phyloP scores from a whole-genome alignment of 2,329 filamentous ascomycete species.

The Zymoseptoria passerinii region DNA sequence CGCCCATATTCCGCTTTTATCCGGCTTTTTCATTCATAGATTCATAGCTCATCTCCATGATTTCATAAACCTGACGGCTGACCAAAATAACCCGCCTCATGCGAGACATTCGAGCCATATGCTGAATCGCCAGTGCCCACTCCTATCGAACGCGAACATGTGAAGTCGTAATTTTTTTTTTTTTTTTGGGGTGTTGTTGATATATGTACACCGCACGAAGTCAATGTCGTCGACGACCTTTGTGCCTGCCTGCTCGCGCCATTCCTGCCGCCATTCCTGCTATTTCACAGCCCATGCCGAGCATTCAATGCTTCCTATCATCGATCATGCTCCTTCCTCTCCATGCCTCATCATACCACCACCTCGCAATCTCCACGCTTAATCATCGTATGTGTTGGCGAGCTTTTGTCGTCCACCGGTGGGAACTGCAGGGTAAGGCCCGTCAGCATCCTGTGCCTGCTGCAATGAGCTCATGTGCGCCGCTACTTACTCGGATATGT shows the following conservation, averaged over 20 bases:
- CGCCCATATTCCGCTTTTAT: no score
- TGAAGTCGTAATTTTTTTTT: neutral
- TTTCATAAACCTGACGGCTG: no score
- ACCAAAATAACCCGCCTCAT: no score
- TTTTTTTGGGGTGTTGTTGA: neutral
- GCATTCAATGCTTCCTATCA: neutral
- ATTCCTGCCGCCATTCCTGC: neutral
- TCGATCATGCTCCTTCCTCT: neutral
- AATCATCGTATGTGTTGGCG: slow-evolving; percentile 42
- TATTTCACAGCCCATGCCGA: neutral
- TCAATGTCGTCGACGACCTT: neutral
- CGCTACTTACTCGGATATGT: slow-evolving; percentile 85
- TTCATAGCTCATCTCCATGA: no score
- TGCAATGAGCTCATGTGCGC: neutral
- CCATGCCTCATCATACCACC: neutral
- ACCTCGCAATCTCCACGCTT: neutral
- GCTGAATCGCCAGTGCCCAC: no score
- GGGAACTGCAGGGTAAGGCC: slow-evolving; percentile 31
- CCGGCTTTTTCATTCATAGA: no score
- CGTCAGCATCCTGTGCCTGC: slow-evolving; percentile 1
- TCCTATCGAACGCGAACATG: neutral
- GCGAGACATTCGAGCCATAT: no score
- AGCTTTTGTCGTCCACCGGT: slow-evolving; percentile 37
- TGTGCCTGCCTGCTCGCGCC: neutral
- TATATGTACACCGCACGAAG: neutral